Evolutionary conservation across 2,329 filamentous ascomycete species (phyloP), one percentile per base, ranked within the genome.

Genomic region (Botrytis galanthina): DNA sequence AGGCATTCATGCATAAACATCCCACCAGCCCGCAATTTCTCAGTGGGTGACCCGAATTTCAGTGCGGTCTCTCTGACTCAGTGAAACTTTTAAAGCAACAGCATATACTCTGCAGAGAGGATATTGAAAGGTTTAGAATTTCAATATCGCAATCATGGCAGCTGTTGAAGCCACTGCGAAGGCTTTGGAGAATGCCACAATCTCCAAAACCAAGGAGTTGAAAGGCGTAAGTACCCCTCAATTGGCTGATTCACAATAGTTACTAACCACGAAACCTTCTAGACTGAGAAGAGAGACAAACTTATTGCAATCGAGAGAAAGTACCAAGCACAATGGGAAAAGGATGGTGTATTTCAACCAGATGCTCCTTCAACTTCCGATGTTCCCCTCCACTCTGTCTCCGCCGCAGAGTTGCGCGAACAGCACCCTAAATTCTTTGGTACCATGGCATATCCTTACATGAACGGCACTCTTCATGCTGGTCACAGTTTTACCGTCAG

Each of bases 371-470:
- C 92, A 32, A 89, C 90, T 70, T 84, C 87, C 76, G 94, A 98
- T 78, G 88, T 94, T 76, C 92, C 94, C 74, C 89, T 92, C 78
- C 88, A 91, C 80, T 90, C 92, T 75, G 90, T 95, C 78, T 87
- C 91, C 69, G 86, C 93, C 74, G 89, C 89, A 76, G 91, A 96
- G 80, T 87, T 97, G 76, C 93, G 92, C 80, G 87, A 91, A 80
- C 91, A 94, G 82, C 85, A 92, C 79, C 95, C 95, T 78, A 98
- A 98, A 85, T 97, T 95, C 87, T 97, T 95, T 81, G 94, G 92
- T 74, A 91, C 89, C 72, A 92, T 93, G 85, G 90, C 89, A 78
- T 93, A 91, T 79, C 90, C 90, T 35, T 95, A 94, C 83, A 94
- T 94, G 91, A 97, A 97, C 83, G 94, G 94, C 76, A 92, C 90